Conservation (phyloP, 805 yeast species). For the Yamadazyma nakazawae region DNA sequence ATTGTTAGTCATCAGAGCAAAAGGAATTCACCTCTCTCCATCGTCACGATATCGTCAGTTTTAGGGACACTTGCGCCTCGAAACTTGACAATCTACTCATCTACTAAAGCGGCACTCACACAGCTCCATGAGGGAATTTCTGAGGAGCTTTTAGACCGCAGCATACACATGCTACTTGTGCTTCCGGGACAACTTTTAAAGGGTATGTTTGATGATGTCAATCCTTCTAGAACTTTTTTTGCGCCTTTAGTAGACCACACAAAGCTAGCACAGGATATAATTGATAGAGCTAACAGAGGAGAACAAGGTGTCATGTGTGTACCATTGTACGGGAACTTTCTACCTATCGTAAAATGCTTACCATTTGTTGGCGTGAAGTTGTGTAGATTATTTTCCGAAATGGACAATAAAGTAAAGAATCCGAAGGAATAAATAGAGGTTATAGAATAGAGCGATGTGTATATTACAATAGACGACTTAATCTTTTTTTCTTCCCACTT, state of each 20-base stretch:
- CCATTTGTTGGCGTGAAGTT: constrained; percentile 39
- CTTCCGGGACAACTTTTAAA: constrained; percentile 52
- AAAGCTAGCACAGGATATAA: constrained; percentile 34
- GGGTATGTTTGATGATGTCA: constrained; percentile 47
- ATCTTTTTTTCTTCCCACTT: constrained; percentile 14
- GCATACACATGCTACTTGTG: constrained; percentile 35
- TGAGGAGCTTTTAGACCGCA: constrained; percentile 31
- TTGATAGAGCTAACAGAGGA: constrained; percentile 33
- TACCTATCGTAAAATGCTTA: constrained; percentile 40
- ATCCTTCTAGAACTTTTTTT: constrained; percentile 37
- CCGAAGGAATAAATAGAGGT: background rate
- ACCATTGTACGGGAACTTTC: constrained; percentile 47
- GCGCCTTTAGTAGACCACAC: constrained; percentile 46
- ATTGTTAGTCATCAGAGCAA: constrained; percentile 16
- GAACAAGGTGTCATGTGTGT: constrained; percentile 39
- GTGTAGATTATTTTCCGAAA: constrained; percentile 33
- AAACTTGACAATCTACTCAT: constrained; percentile 46
- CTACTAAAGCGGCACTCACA: constrained; percentile 45
- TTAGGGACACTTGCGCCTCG: constrained; percentile 49
- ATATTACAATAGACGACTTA: constrained; percentile 4
- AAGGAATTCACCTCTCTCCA: constrained; percentile 6
- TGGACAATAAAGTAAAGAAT: constrained; percentile 33
- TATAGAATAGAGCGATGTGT: background rate
- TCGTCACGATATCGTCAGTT: constrained; percentile 46
- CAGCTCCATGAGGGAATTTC: constrained; percentile 45